Conservation (phyloP, 176 grass and related monocot species). For the Melocanna baccifera region DNA sequence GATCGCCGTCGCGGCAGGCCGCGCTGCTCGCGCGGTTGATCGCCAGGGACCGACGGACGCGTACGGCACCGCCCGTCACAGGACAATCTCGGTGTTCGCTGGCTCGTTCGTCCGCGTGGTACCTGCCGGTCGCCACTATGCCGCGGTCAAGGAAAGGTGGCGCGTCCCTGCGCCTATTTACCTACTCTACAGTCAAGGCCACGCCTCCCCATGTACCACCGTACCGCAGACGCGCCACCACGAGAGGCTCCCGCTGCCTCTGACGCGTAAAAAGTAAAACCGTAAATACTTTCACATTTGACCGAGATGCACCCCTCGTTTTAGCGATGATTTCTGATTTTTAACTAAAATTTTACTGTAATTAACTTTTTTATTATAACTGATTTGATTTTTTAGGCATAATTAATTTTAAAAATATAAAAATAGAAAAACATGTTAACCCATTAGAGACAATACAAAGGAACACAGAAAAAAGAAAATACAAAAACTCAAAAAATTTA, state of each 20-base stretch:
- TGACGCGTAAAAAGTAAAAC: not conserved
- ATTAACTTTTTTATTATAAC: no score
- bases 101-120: not conserved
- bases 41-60: not conserved
- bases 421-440: no score
- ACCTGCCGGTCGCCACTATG: not conserved
- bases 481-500: no score
- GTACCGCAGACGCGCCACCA: not conserved
- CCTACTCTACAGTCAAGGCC: not conserved
- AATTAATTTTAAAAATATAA: no score
- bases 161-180: not conserved
- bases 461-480: no score
- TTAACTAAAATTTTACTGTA: no score
- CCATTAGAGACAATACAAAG: no score
- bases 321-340: no score
- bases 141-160: constrained; percentile 24
- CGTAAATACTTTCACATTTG: no score
- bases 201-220: not conserved
- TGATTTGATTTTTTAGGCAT: no score
- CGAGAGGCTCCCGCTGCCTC: not conserved
- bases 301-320: no score
- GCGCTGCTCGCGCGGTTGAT: not conserved
- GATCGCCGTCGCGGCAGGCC: not conserved
- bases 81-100: not conserved
- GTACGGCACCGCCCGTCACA: constrained; percentile 26